Evolutionary conservation across 1,139 yeast species (phyloP), one percentile per base, ranked within the genome.

Genomic region (Zygoascus hellenicus): DNA sequence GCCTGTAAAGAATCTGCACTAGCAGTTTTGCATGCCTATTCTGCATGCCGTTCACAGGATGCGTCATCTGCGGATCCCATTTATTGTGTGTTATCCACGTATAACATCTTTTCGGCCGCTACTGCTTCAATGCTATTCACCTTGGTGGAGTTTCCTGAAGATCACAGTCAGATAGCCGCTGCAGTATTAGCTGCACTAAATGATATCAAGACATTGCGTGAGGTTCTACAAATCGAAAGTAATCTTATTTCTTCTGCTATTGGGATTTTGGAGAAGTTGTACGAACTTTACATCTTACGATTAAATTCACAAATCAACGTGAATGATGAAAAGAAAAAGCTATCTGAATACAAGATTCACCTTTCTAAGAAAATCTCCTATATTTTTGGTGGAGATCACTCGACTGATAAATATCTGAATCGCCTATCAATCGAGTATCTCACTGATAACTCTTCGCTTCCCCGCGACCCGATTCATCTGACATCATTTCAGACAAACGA

Each of bases 221-320:
- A 14, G 5, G 28, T 6, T 16, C 30, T 19, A 3, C 22, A 9
- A 34, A 11, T 42, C 16, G 28, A 9, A 9, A 34, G 15, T 11
- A 22, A 26, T n/a, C 33, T 42, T 10, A 22, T 42, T 5, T 11
- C 14, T 2, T 26, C 22, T n/a, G 45, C 34, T 10, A 42, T 42
- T 11, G 22, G 16, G 15, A 28, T 42, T 15, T 16, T 42, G 28
- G 45, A 35, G 31, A 31, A 22, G 30, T 34, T 42, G 22, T 28
- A 30, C 13, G 45, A 42, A 5, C n/a, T 42, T n/a, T 42, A 42
- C 35, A 15, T 28, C 10, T 14, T 68, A 2, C 83, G 70, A n/a
- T 80, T 22, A 7, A 7, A 22, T 22, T 5, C 4, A 22, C 26
- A 22, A 7, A 30, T 11, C 2, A 39, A 30, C 13, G 10, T 28